These are phyloP conservation scores for Pseudoneurospora amorphoporcata DNA, from an alignment of 495 filamentous ascomycete species.

Conservation along the genomic window DNA sequence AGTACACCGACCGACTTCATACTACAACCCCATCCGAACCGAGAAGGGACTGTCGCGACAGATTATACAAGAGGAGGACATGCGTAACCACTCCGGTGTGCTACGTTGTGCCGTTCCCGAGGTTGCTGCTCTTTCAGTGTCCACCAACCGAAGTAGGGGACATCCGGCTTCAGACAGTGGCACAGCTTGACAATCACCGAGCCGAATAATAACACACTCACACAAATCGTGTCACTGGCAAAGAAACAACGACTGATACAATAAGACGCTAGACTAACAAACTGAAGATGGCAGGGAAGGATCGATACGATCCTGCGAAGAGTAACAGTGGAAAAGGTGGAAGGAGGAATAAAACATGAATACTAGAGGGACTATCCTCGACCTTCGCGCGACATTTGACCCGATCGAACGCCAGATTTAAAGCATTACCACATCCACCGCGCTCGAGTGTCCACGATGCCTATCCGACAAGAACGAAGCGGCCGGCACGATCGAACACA, in stretches of 20 bases:
- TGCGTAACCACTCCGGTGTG: not conserved
- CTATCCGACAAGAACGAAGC: not conserved
- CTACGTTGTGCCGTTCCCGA: not conserved
- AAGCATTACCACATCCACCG: not conserved
- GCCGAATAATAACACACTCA: not conserved
- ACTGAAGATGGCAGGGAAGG: not conserved
- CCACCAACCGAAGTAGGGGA: not conserved
- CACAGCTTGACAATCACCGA: not conserved
- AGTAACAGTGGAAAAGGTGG: not conserved
- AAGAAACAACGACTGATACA: not conserved
- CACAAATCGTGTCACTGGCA: not conserved
- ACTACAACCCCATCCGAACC: not conserved
- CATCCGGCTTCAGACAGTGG: not conserved
- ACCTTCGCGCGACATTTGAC: not conserved
- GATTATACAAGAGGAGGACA: not conserved
- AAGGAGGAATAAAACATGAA: not conserved
- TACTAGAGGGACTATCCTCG: not conserved
- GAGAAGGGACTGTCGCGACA: not conserved
- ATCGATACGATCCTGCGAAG: not conserved
- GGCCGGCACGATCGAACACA: not conserved
- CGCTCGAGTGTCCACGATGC: not conserved
- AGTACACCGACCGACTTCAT: not conserved
- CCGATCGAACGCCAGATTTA: not conserved
- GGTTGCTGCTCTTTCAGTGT: not conserved
- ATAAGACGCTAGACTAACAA: not conserved